Evolutionary conservation across 2,329 filamentous ascomycete species (phyloP), one percentile per base, ranked within the genome.

Genomic region (Lasiodiplodia citricola): DNA sequence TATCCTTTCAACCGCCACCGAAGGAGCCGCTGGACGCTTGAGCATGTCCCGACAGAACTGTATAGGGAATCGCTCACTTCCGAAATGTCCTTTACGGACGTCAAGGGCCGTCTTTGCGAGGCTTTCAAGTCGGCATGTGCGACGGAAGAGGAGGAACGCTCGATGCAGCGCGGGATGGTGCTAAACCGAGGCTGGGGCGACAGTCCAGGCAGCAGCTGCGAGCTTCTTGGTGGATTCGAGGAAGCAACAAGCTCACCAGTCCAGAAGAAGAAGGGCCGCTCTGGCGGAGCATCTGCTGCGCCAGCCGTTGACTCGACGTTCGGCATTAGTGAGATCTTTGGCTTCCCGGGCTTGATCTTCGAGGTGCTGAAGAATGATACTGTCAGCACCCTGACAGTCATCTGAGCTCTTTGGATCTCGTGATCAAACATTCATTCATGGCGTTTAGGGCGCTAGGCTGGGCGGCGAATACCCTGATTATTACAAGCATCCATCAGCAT

Each of bases 1-100:
- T 98, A 97, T 78, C 92, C 95, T 13, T 99, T 99, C 82, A 98
- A 99, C 80, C 89, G 96, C 4, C 94, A 98, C 79, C 90, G 95
- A 21, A 89, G 96, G 70, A 93, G 92, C 74, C 89, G 94, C 51
- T 99, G 96, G 96, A 89, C 90, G 64, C 90, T 97, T 14, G 81
- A 87, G 51, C 78, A 81, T 35, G 78, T 81, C 11, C 77, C 83
- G 0, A 66, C 68, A 5, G 72, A 83, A 4, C 77, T 80, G 11
- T 77, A 83, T 13, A 80, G 80, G 13, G 79, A 83, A 7, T 73
- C 80, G 21, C 80, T 92, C 63, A 88, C 87, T 70, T 96, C 93
- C 0, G 96, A 98, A 80, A 92, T 92, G 64, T 83, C 85, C 0
- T 97, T 96, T 73, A 80, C 86, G n/a, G 86, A 90, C 31, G 89